These are phyloP conservation scores for Phytophthora ramorum DNA, from an alignment of 352 stramenopile genomes.

Conservation along the genomic window DNA sequence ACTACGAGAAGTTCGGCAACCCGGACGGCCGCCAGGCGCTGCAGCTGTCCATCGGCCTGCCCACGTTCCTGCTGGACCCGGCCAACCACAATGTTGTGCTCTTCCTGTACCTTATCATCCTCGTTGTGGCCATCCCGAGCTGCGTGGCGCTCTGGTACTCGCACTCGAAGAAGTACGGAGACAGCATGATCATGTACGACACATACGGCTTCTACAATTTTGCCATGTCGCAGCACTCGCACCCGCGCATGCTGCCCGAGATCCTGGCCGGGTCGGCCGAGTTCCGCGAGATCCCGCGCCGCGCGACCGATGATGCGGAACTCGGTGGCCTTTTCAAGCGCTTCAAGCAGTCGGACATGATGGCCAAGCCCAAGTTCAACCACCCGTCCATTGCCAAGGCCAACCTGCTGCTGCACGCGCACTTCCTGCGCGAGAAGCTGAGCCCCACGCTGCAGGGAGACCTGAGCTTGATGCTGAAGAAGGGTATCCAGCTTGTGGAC, in stretches of 20 bases:
- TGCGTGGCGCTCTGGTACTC: constrained; percentile 96
- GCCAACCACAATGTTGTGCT: constrained; percentile 98
- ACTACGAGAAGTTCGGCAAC: constrained; percentile 99
- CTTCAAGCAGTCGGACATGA: constrained; percentile 81
- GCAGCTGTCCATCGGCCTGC: constrained; percentile 96
- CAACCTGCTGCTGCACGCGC: constrained; percentile 94
- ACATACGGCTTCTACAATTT: constrained; percentile 99
- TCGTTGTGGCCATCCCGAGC: constrained; percentile 98
- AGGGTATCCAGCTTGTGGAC: constrained; percentile 95
- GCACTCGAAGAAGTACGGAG: constrained; percentile 98
- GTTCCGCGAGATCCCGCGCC: constrained; percentile 87
- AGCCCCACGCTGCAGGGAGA: constrained; percentile 80
- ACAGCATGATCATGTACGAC: constrained; percentile 99
- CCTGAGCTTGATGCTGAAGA: constrained; percentile 96
- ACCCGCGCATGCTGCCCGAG: constrained; percentile 96
- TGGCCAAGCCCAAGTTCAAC: constrained; percentile 88
- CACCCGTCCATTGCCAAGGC: constrained; percentile 86
- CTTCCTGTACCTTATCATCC: constrained; percentile 98
- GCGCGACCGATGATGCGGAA: constrained; percentile 68
- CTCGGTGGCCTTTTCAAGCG: constrained; percentile 73
- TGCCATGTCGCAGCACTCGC: constrained; percentile 94
- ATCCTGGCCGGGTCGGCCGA: constrained; percentile 91
- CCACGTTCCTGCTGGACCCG: constrained; percentile 97
- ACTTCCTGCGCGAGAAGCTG: constrained; percentile 93
- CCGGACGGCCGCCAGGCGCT: constrained; percentile 98